Evolutionary conservation across 139 green algal genomes (phyloP).

Genomic region (Volvox africanus): DNA sequence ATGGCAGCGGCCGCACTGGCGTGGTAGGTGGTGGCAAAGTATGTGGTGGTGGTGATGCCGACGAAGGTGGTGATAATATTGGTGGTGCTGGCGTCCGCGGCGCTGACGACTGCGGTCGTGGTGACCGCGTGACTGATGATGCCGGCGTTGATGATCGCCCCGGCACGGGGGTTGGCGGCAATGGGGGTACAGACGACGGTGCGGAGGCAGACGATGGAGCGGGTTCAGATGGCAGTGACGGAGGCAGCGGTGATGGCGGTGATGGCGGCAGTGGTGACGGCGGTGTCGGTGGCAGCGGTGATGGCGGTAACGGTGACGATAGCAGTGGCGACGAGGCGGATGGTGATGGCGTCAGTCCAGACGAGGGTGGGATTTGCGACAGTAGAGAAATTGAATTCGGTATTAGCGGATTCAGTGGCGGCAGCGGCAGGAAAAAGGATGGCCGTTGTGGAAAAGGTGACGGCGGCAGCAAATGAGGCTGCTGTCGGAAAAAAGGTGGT

Average conservation of each 20-base stretch:
- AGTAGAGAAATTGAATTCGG: too few species aligned
- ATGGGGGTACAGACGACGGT: background rate
- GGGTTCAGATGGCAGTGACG: background rate
- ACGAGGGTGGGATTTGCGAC: too few species aligned
- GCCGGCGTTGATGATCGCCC: background rate
- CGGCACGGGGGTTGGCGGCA: background rate
- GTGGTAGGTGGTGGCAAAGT: background rate
- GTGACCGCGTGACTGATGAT: background rate
- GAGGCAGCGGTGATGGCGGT: background rate
- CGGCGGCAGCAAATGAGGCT: too few species aligned
- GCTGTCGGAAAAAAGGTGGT: too few species aligned
- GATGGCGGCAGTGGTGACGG: background rate
- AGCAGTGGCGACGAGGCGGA: too few species aligned
- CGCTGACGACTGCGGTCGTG: background rate
- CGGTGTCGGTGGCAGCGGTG: background rate
- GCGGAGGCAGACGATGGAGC: background rate
- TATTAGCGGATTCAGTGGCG: too few species aligned
- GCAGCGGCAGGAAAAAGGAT: too few species aligned
- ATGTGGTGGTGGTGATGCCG: background rate
- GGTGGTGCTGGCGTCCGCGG: background rate
- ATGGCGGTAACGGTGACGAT: too few species aligned
- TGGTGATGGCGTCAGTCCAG: too few species aligned
- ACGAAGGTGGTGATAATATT: background rate
- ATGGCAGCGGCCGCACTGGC: background rate
- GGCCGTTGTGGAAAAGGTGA: too few species aligned